Percentiles rank a stretch among this genome's conserved stretches.
Conservation (phyloP, 2,329 filamentous ascomycete species). For the Aureobasidium sp. region DNA sequence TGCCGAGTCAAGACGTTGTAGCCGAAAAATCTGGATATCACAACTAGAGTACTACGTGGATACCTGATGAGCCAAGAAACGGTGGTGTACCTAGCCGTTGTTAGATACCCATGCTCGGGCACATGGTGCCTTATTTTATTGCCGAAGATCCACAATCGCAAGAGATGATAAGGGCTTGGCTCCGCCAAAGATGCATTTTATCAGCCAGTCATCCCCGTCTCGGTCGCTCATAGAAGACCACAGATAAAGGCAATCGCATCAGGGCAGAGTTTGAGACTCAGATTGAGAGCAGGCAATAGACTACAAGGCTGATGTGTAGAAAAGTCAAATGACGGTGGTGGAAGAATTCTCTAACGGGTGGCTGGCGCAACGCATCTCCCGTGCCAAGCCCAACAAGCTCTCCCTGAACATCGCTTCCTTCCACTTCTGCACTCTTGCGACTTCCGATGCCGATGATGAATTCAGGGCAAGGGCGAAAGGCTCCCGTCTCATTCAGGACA, state of each 20-base stretch:
- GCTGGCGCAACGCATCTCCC: not conserved
- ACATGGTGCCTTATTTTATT: slow-evolving; percentile 2
- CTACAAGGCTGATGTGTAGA: not conserved
- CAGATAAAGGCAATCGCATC: no score
- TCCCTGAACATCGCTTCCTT: not conserved
- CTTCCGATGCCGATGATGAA: no score
- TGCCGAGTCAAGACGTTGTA: slow-evolving; percentile 1
- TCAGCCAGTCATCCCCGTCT: no score
- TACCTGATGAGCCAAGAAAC: slow-evolving; percentile 12
- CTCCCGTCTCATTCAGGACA: no score
- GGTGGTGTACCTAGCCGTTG: slow-evolving; percentile 2
- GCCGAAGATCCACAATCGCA: not conserved
- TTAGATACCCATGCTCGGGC: not conserved
- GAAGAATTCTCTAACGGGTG: not conserved
- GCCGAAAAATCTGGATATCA: not conserved
- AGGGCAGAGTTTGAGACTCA: not conserved
- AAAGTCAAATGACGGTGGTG: slow-evolving; percentile 1
- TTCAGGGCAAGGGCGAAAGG: no score
- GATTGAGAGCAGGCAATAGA: not conserved
- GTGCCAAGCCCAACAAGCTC: not conserved
- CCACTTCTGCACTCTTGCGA: not conserved
- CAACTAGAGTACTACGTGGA: not conserved
- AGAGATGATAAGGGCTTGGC: not conserved
- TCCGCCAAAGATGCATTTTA: not conserved
- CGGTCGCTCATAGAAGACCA: no score